Conservation (phyloP, 2,329 filamentous ascomycete genomes). For the Clonostachys byssicola region DNA sequence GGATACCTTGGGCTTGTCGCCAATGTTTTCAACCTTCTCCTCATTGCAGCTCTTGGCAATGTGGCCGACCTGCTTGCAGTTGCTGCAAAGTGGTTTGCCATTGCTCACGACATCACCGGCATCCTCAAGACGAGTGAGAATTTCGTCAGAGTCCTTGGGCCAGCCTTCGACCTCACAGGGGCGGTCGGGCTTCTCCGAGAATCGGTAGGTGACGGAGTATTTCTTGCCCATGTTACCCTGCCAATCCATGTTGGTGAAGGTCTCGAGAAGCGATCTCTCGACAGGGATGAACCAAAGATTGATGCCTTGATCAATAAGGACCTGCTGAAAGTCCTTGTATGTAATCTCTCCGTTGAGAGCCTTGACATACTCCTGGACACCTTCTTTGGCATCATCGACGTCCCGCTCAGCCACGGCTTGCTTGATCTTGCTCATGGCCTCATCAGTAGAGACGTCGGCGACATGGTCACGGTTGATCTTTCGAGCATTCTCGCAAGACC, state of each 20-base stretch:
- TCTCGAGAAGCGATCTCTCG: slow-evolving; percentile 49
- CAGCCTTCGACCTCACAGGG: slow-evolving; percentile 56
- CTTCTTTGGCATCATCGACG: slow-evolving; percentile 58
- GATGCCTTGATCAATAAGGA: slow-evolving; percentile 50
- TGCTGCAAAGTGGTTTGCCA: slow-evolving; percentile 55
- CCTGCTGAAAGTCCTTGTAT: slow-evolving; percentile 56
- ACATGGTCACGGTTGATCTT: slow-evolving; percentile 50
- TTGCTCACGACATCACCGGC: slow-evolving; percentile 61
- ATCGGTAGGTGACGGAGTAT: slow-evolving; percentile 60
- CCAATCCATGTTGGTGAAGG: slow-evolving; percentile 68
- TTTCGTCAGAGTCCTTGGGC: slow-evolving; percentile 55
- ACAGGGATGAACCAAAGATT: slow-evolving; percentile 58
- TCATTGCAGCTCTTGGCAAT: slow-evolving; percentile 53
- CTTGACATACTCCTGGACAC: slow-evolving; percentile 58
- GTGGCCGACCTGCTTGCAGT: slow-evolving; percentile 64
- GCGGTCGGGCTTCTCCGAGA: slow-evolving; percentile 50
- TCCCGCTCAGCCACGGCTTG: slow-evolving; percentile 49
- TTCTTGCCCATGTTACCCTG: slow-evolving; percentile 65
- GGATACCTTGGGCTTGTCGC: slow-evolving; percentile 39
- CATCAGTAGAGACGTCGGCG: slow-evolving; percentile 43
- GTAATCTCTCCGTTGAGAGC: slow-evolving; percentile 47
- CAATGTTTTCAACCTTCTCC: slow-evolving; percentile 43
- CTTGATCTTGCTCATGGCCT: slow-evolving; percentile 54
- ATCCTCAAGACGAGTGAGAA: slow-evolving; percentile 58
- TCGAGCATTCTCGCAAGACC: slow-evolving; percentile 55